These are phyloP conservation scores for Cryphonectria parasitica DNA, from an alignment of 2,329 filamentous ascomycete species.

Conservation along the genomic window DNA sequence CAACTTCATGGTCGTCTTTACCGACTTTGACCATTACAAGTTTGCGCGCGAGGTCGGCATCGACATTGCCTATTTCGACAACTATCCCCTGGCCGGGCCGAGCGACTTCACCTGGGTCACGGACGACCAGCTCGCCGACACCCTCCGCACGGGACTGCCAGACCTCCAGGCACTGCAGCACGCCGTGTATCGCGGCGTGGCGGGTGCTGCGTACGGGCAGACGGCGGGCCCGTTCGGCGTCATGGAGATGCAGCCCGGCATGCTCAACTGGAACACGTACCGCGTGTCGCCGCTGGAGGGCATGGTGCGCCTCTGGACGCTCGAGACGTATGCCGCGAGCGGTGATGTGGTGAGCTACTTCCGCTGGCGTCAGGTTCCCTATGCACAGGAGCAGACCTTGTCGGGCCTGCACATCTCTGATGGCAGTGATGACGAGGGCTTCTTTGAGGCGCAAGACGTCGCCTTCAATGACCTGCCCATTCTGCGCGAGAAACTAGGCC, in stretches of 20 bases:
- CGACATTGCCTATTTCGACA: slow-evolving; percentile 32
- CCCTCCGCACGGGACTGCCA: slow-evolving; percentile 32
- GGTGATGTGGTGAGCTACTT: slow-evolving; percentile 33
- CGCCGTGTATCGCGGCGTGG: slow-evolving; percentile 31
- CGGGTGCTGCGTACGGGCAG: slow-evolving; percentile 31
- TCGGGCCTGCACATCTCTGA: slow-evolving; percentile 32
- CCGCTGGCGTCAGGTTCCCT: slow-evolving; percentile 34
- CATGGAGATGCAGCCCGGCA: slow-evolving; percentile 35
- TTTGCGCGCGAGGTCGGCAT: slow-evolving; percentile 33
- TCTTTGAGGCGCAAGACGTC: slow-evolving; percentile 28
- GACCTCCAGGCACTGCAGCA: slow-evolving; percentile 33
- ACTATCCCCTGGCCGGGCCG: slow-evolving; percentile 31
- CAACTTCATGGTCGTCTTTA: slow-evolving; percentile 32
- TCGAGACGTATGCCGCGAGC: slow-evolving; percentile 32
- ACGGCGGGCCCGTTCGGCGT: slow-evolving; percentile 31
- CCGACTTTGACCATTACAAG: slow-evolving; percentile 33
- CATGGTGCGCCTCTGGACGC: slow-evolving; percentile 34
- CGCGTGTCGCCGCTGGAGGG: slow-evolving; percentile 31
- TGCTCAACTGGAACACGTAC: slow-evolving; percentile 34
- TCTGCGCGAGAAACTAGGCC: slow-evolving; percentile 15
- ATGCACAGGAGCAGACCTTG: slow-evolving; percentile 34
- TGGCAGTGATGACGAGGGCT: slow-evolving; percentile 31
- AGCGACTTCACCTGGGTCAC: slow-evolving; percentile 29
- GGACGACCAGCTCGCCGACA: slow-evolving; percentile 29
- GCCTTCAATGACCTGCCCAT: slow-evolving; percentile 30